phyloP scores from a whole-genome alignment of 2,329 filamentous ascomycete genomes.

The Fusarium sp. region DNA sequence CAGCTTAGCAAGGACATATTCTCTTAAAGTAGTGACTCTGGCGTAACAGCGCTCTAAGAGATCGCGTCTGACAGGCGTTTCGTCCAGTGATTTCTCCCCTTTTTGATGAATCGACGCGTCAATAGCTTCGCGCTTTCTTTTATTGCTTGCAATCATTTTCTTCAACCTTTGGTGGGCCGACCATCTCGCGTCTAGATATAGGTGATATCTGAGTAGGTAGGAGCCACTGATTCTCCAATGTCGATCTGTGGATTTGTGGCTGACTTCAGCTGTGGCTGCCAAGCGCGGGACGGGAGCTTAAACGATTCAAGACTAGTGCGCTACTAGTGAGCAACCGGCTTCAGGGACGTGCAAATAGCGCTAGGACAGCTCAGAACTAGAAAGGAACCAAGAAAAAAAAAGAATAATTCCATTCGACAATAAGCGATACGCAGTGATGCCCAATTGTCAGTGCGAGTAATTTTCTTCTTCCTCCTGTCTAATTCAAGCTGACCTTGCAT shows the following conservation, averaged over 20 bases:
- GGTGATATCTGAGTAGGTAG: neutral
- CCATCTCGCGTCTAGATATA: constrained; percentile 27
- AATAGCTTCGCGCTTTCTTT: constrained; percentile 43
- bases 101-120: constrained; percentile 43
- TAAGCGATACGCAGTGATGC: neutral
- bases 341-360: constrained; percentile 23
- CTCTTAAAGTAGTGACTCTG: constrained; percentile 72
- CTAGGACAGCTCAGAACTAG: constrained; percentile 1
- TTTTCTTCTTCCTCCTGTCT: neutral
- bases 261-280: constrained; percentile 23
- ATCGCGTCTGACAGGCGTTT: constrained; percentile 60
- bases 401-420: constrained; percentile 8
- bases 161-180: neutral
- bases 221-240: constrained; percentile 4
- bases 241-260: constrained; percentile 25
- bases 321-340: constrained; percentile 8
- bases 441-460: neutral
- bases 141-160: constrained; percentile 44
- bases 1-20: constrained; percentile 74
- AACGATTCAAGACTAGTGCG: neutral
- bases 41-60: constrained; percentile 77
- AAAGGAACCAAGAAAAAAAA: constrained; percentile 12
- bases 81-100: constrained; percentile 10
- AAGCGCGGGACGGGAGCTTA: constrained; percentile 3
- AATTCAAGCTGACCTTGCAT: neutral